Conservation (phyloP, 441 rosid genomes). For the Croton laevigatus region DNA sequence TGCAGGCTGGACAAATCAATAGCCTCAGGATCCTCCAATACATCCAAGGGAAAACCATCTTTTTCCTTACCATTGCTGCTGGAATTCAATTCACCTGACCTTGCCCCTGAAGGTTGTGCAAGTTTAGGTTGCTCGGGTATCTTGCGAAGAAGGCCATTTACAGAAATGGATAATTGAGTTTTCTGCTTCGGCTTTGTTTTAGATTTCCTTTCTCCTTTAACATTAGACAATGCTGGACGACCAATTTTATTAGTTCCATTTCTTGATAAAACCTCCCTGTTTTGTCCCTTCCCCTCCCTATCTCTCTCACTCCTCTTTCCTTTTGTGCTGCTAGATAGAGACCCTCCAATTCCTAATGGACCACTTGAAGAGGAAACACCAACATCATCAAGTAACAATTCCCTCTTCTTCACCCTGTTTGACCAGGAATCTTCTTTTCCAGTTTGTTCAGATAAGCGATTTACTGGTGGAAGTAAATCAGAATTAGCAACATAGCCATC, state of each 20-base stretch:
- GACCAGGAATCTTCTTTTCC: slow-evolving; percentile 72
- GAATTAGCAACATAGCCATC: slow-evolving; percentile 45
- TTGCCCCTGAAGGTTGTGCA: slow-evolving; percentile 41
- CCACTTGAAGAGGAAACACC: slow-evolving; percentile 42
- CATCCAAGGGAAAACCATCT: slow-evolving; percentile 57
- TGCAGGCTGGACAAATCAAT: slow-evolving; percentile 67
- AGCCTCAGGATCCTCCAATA: slow-evolving; percentile 64
- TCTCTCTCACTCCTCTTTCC: slow-evolving; percentile 98
- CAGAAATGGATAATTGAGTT: slow-evolving; percentile 73
- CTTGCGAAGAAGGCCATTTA: slow-evolving; percentile 64
- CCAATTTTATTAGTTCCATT: slow-evolving; percentile 72
- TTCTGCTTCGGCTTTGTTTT: slow-evolving; percentile 94
- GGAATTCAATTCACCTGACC: slow-evolving; percentile 37
- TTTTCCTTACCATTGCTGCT: slow-evolving; percentile 49
- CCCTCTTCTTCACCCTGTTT: slow-evolving; percentile 82
- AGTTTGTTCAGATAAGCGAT: slow-evolving; percentile 44
- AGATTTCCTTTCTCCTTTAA: slow-evolving; percentile 81
- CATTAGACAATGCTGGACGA: slow-evolving; percentile 66
- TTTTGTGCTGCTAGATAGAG: slow-evolving; percentile 73
- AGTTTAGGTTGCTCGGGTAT: slow-evolving; percentile 59
- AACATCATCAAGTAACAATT: slow-evolving; percentile 80
- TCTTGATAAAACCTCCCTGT: slow-evolving; percentile 61
- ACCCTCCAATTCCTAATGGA: slow-evolving; percentile 51
- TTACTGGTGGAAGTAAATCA: slow-evolving; percentile 44
- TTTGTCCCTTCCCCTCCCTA: slow-evolving; percentile 87